Evolutionary conservation across 2,329 filamentous ascomycete genomes (phyloP), one percentile per base, ranked within the genome.

Genomic region (Malbranchea zuffiana): DNA sequence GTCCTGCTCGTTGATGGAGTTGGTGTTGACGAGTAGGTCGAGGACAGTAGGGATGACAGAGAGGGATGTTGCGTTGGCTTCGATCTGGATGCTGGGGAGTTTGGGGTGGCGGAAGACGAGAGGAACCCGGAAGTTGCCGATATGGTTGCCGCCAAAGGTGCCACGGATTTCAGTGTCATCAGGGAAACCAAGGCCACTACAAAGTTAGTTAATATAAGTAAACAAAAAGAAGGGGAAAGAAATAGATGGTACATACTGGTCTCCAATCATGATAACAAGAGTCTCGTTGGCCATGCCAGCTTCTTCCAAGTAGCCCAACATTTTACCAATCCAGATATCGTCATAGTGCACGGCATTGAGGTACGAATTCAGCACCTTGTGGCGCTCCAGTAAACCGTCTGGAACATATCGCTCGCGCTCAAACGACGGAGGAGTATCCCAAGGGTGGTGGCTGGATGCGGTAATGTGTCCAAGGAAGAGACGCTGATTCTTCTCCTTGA

Each of bases 11-110:
- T 57, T 48, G 6, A 67, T 43, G 1, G 62, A 65, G 18, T 50
- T 47, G 5, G 62, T 60, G 36, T 56, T 52, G 16, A 60, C 47
- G 8, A 66, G 49, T 1, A 66, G 53, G 42, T 67, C 63, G 6
- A 67, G 54, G 25, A 66, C 55, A 2, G 62, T 66, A 2, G 63
- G 63, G 3, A 67, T 39, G 34, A 67, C 62, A 28, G 62, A 57
- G 23, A 63, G 51, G 1, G 57, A 55, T 1, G 60, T 61, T 11
- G 57, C 56, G 38, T 59, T 59, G 21, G 54, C 52, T 8, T 51
- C 45, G 32, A 65, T 41, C 28, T 65, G 55, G 19, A 65, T 46
- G 15, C 55, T 53, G 3, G 63, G 62, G 0, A 66, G 50, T 6
- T 49, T 44, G 4, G 62, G 62, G 42, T 66, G 63, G 16, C 52